Evolutionary conservation across 495 filamentous ascomycete species (phyloP).

Genomic region (Lindgomyces ingoldianus): DNA sequence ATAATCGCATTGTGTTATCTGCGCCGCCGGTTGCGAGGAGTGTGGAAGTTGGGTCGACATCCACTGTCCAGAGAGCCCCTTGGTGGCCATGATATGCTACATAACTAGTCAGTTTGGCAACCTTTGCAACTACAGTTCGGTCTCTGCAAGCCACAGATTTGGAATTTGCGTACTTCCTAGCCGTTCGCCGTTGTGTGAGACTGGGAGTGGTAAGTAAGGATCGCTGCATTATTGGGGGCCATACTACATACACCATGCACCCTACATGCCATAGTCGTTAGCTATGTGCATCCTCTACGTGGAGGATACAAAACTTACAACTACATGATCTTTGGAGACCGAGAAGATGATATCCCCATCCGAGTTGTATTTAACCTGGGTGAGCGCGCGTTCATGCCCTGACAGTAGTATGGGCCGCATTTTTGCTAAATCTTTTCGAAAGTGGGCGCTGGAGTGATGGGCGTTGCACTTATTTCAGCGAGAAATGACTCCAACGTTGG

Average conservation of each 20-base stretch:
- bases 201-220: slow-evolving; percentile 10
- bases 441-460: not conserved
- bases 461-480: slow-evolving; percentile 4
- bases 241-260: slow-evolving; percentile 26
- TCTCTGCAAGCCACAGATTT: not conserved
- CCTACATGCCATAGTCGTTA: slow-evolving; percentile 42
- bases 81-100: slow-evolving; percentile 86
- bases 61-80: slow-evolving; percentile 97
- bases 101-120: not conserved
- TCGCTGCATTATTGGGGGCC: not conserved
- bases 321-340: slow-evolving; percentile 93
- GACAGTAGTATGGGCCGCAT: slow-evolving; percentile 96
- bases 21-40: slow-evolving; percentile 93
- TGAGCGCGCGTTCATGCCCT: slow-evolving; percentile 98
- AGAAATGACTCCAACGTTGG: slow-evolving; percentile 10
- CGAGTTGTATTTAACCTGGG: slow-evolving; percentile 93
- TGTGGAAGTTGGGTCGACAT: slow-evolving; percentile 91
- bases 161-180: slow-evolving; percentile 24
- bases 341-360: slow-evolving; percentile 98
- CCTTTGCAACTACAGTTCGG: not conserved
- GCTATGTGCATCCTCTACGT: slow-evolving; percentile 74
- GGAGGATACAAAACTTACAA: slow-evolving; percentile 42
- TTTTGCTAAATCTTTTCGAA: slow-evolving; percentile 16
- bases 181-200: slow-evolving; percentile 74
- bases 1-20: slow-evolving; percentile 96